Evolutionary conservation across 495 filamentous ascomycete species (phyloP).

Genomic region (Neurospora sp.): DNA sequence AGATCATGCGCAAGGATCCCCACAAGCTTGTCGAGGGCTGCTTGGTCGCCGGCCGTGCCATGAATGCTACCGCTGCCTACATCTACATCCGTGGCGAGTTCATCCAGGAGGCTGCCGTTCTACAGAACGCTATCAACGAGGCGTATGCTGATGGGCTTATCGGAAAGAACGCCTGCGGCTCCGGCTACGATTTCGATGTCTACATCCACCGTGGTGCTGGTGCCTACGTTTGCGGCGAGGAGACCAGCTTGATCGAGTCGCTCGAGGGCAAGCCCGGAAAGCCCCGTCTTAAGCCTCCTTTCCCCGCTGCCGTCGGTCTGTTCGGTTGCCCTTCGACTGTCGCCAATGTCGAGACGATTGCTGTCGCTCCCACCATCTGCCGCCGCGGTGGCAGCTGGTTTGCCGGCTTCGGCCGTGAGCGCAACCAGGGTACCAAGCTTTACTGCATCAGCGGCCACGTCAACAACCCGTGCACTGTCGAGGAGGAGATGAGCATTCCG

Average conservation of each 20-base stretch:
- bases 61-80: constrained; percentile 97
- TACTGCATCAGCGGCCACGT: constrained; percentile 98
- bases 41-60: constrained; percentile 87
- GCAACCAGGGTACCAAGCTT: constrained; percentile 93
- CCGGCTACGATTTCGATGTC: constrained; percentile 96
- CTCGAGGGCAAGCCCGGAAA: constrained; percentile 98
- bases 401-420: constrained; percentile 81
- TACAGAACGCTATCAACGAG: constrained; percentile 93
- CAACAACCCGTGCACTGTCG: constrained; percentile 95
- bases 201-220: constrained; percentile 95
- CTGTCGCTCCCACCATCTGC: constrained; percentile 92
- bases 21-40: constrained; percentile 98
- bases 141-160: constrained; percentile 88
- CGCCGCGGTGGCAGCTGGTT: constrained; percentile 91
- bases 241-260: constrained; percentile 95
- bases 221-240: constrained; percentile 95
- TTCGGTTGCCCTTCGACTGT: constrained; percentile 98
- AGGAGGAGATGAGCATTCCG: constrained; percentile 97
- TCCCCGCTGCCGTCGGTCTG: constrained; percentile 92
- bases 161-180: constrained; percentile 94
- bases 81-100: constrained; percentile 99
- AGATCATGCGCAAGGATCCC: constrained; percentile 99
- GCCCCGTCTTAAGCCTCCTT: constrained; percentile 94
- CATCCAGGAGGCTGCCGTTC: constrained; percentile 88
- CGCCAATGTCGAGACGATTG: constrained; percentile 94